These are phyloP conservation scores for Penicillium ucsense DNA, from an alignment of 495 filamentous ascomycete species.

Conservation along the genomic window DNA sequence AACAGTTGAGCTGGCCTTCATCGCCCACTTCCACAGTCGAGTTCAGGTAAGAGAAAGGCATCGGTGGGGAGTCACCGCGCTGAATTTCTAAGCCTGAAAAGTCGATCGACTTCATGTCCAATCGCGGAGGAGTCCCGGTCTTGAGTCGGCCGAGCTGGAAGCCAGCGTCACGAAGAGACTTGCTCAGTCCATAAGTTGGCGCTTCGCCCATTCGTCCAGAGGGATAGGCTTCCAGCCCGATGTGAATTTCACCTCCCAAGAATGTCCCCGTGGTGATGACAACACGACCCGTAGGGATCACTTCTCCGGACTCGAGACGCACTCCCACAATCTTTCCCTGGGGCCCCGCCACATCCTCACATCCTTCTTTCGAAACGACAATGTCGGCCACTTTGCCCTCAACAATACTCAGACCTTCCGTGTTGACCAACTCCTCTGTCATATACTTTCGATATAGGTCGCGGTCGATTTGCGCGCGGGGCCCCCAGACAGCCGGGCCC, in stretches of 20 bases:
- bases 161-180: conserved; percentile 79
- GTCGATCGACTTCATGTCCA: conserved; percentile 76
- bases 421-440: conserved; percentile 72
- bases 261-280: conserved; percentile 97
- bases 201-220: conserved; percentile 91
- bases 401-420: conserved; percentile 67
- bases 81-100: conserved; percentile 63
- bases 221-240: conserved; percentile 74
- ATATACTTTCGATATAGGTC: conserved; percentile 84
- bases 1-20: conserved; percentile 63
- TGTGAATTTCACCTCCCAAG: conserved; percentile 92
- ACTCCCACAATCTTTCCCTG: conserved; percentile 78
- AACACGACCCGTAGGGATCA: conserved; percentile 70
- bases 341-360: conserved; percentile 36
- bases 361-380: conserved; percentile 47
- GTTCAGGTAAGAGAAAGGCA: conserved; percentile 89
- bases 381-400: conserved; percentile 91
- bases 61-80: conserved; percentile 72
- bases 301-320: conserved; percentile 77
- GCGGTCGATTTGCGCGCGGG: conserved; percentile 91
- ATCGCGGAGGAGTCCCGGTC: conserved; percentile 86
- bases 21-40: conserved; percentile 61
- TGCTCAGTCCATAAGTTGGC: conserved; percentile 87
- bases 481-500: conserved; percentile 94
- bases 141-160: conserved; percentile 89